These are phyloP conservation scores for Coemansia sp. DNA, from an alignment of 192 early-diverging fungal species.

Conservation along the genomic window DNA sequence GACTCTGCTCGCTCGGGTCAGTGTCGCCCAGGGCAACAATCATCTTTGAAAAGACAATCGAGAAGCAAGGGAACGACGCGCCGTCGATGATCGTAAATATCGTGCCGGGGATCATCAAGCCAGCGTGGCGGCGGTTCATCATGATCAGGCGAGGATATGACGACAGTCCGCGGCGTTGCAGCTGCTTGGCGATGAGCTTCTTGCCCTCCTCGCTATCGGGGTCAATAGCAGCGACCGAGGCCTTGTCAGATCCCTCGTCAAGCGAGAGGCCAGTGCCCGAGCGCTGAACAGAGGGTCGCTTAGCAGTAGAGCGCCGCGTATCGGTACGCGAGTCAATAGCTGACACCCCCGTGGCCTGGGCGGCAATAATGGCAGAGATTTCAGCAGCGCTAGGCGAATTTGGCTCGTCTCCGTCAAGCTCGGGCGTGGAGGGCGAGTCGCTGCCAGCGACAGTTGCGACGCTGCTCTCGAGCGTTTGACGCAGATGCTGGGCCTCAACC, in stretches of 20 bases:
- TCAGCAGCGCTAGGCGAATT: slow-evolving; percentile 2
- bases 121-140: slow-evolving; percentile 49
- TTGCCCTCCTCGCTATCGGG: slow-evolving; percentile 25
- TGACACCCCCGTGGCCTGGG: slow-evolving; percentile 2
- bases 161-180: slow-evolving; percentile 14
- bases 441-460: slow-evolving; percentile 7
- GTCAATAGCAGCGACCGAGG: neutral
- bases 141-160: slow-evolving; percentile 37
- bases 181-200: slow-evolving; percentile 23
- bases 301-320: neutral
- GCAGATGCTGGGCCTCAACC: slow-evolving; percentile 66
- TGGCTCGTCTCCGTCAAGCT: slow-evolving; percentile 3
- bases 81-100: slow-evolving; percentile 70
- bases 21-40: slow-evolving; percentile 30
- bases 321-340: slow-evolving; percentile 2
- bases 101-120: slow-evolving; percentile 59
- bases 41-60: slow-evolving; percentile 65
- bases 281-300: slow-evolving; percentile 18
- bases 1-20: slow-evolving; percentile 29
- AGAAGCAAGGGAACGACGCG: slow-evolving; percentile 77
- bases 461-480: slow-evolving; percentile 39
- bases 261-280: neutral
- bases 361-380: slow-evolving; percentile 1
- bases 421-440: slow-evolving; percentile 5
- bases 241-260: slow-evolving; percentile 1